Base-by-base conservation (phyloP, 2,329 filamentous ascomycete genomes). In the Stenocarpella maydis region DNA sequence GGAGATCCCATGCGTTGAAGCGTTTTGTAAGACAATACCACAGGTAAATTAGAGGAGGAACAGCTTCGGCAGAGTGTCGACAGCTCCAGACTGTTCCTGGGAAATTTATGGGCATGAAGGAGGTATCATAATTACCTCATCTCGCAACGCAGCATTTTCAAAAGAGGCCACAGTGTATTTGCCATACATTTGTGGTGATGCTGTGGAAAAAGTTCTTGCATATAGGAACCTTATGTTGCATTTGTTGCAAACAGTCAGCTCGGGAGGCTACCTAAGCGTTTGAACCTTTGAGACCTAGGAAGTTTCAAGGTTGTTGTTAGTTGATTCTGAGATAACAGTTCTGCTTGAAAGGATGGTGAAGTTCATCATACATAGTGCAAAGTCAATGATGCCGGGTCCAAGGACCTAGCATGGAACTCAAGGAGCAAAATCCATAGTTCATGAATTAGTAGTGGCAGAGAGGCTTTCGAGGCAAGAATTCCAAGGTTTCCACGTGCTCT, bases 91-190 rank as follows among this genome's bases (percentile, higher is more conserved):
- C 3, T 49, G 21, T 24, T 24, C 47, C 12, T 26, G 10, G 12
- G 47, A 2, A 17, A 15, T 49, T 14, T 26, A 49, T 6, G 15
- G 21, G 47, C 21, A 26, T 3, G 21, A 49, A 10, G n/a, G 10
- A 47, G 21, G 21, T 21, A 49, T 26, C 47, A 17, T 9, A 8
- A 9, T 26, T 15, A 7, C 26, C 19, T n/a, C 5, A 26, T 26
- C 1, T 5, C 3, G 2, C 21, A 49, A 15, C 15, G 0, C 1
- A 6, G 1, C 15, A 15, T 9, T 49, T 4, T 17, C 14, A 8
- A 8, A 26, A 21, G 15, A 15, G 19, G 12, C 6, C 2, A 17
- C 6, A 26, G 15, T 17, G 0, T 10, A 26, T n/a, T 15, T 49
- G 3, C 9, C 10, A 1, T 24, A 10, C 21, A 49, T 5, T 4